Evolutionary conservation across 192 early-diverging fungal genomes (phyloP), one percentile per base, ranked within the genome.

Genomic region (Chytriomyces confervae): DNA sequence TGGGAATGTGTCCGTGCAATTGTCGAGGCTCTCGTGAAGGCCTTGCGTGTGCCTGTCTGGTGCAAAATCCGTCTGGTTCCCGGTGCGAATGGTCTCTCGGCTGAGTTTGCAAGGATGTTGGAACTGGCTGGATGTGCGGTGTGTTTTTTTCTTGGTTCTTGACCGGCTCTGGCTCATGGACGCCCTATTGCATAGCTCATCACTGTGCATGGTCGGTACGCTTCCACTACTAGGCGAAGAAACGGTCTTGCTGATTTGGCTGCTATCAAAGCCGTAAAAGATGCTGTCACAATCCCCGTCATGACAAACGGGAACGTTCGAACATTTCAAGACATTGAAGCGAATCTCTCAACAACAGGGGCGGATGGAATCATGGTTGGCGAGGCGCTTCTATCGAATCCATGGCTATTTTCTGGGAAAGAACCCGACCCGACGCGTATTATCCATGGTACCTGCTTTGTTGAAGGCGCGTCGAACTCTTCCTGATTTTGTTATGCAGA

Each of bases 301-400:
- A 7, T 76, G 9, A 51, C 75, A 27, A 76, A 76, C 64, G 75
- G 75, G 9, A 76, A 76, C 65, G 75, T 76, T 48, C 7, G 11
- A 20, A 9, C 7, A 24, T 66, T 7, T 9, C 9, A 50, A 27
- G 75, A 76, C 57, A 27, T 76, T 8, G 11, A 0, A 10, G 47
- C 11, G 64, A 76, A 76, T 49, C 62, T 76, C 9, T 43, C 47
- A 53, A 51, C 45, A 10, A 76, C 75, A 13, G 64, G 64, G 5
- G 75, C 75, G 10, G 75, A 65, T 66, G 75, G 75, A 60, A 60
- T 65, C 51, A 76, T 76, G 75, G 75, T 76, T 48, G 75, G 75
- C 2, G 75, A 76, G 53, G 75, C 75, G 7, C 62, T 76, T 9
- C 57, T 76, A 9, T 23, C 29, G 50, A 67, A 76, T 76, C 75